phyloP scores from a whole-genome alignment of 805 yeast species.

The Cyberlindnera xishuangbannaensis region DNA sequence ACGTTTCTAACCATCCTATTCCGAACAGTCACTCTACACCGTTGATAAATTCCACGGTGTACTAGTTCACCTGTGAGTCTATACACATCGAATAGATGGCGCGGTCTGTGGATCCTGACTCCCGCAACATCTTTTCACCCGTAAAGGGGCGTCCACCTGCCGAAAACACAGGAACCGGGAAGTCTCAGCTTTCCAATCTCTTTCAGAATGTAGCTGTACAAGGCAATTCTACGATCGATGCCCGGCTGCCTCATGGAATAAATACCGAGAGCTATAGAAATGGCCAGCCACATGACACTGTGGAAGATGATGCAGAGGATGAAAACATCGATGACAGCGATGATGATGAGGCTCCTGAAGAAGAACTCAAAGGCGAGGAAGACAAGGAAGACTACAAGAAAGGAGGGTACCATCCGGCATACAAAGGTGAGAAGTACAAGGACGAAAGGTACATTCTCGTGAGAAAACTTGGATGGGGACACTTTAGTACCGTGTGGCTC shows the following conservation, averaged over 20 bases:
- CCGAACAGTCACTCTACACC: too few relatives aligned
- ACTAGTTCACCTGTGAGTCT: too few relatives aligned
- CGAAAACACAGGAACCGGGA: too few relatives aligned
- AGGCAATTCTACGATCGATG: too few relatives aligned
- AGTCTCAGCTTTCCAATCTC: conserved; percentile 22
- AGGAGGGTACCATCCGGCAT: conserved; percentile 96
- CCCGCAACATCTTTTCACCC: conserved; percentile 14
- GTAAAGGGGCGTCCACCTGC: too few relatives aligned
- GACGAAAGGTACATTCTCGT: conserved; percentile 71
- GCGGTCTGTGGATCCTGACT: conserved; percentile 9
- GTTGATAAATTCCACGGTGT: too few relatives aligned
- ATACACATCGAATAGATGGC: conserved; percentile 10
- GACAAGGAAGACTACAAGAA: conserved; percentile 75
- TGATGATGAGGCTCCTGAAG: too few relatives aligned
- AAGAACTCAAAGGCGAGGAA: conserved; percentile 66
- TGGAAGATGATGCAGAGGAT: conserved; percentile 22
- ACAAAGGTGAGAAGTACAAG: conserved; percentile 78
- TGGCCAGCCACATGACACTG: too few relatives aligned
- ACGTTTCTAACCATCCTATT: too few relatives aligned
- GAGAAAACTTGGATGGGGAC: conserved; percentile 98
- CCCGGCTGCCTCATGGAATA: conserved; percentile 5
- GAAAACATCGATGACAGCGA: conserved; percentile 12
- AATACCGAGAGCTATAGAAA: conserved; percentile 2
- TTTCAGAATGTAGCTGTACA: conserved; percentile 17
- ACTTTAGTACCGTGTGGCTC: conserved; percentile 92